Conservation (phyloP, 208 protist genomes). For the Leishmania tropica region DNA sequence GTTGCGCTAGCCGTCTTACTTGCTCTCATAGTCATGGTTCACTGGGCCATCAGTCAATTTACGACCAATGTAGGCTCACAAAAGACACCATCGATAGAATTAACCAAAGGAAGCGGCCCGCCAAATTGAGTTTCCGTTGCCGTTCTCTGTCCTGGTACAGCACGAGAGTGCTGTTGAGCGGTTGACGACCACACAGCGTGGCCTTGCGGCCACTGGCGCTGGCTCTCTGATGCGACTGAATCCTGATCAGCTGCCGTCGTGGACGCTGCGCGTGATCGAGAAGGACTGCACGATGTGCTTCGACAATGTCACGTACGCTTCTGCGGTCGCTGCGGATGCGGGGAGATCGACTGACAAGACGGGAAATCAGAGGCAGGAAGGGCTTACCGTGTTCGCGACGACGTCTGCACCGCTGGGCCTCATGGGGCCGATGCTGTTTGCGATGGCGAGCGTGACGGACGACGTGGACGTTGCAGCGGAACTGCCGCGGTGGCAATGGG, state of each 20-base stretch:
- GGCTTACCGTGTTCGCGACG: not conserved
- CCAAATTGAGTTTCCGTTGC: accelerated
- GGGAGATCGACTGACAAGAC: not conserved
- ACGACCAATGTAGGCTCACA: not conserved
- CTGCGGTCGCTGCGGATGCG: not conserved
- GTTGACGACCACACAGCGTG: not conserved
- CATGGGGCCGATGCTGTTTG: too few relatives aligned
- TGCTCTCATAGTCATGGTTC: not conserved
- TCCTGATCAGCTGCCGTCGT: not conserved
- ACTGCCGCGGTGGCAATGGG: too few relatives aligned
- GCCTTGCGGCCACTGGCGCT: not conserved
- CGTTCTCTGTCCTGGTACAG: not conserved
- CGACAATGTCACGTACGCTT: not conserved
- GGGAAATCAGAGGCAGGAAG: not conserved
- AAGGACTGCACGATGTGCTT: not conserved
- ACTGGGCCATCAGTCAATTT: not conserved
- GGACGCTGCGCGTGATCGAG: constrained; percentile 1
- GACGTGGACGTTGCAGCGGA: too few relatives aligned
- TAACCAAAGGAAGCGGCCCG: not conserved
- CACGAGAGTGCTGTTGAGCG: not conserved
- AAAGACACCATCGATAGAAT: not conserved
- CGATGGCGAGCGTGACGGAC: too few relatives aligned
- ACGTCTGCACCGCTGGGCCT: constrained; percentile 5
- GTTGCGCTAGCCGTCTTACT: not conserved
- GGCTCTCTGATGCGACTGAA: not conserved